phyloP scores from a whole-genome alignment of 805 yeast species.

The Ascoidea tarda region DNA sequence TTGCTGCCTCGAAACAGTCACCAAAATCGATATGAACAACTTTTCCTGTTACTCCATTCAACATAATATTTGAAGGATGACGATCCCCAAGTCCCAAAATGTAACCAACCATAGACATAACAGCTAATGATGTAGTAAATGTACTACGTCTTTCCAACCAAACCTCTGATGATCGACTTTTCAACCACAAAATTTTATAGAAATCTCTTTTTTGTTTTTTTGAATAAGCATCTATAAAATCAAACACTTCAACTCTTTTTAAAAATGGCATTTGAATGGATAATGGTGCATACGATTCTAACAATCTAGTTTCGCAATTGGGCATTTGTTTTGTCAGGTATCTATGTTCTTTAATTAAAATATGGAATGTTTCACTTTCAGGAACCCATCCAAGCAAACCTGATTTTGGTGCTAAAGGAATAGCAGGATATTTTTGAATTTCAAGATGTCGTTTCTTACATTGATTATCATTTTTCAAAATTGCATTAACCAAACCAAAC shows the following conservation, averaged over 20 bases:
- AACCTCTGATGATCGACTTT: constrained; percentile 89
- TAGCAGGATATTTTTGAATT: constrained; percentile 84
- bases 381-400: constrained; percentile 97
- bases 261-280: constrained; percentile 79
- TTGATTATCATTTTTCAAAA: constrained; percentile 81
- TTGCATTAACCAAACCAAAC: constrained; percentile 87
- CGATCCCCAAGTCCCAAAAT: constrained; percentile 95
- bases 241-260: constrained; percentile 93
- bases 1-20: constrained; percentile 98
- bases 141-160: constrained; percentile 97
- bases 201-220: constrained; percentile 73
- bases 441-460: constrained; percentile 92
- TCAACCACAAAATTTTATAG: constrained; percentile 91
- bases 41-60: constrained; percentile 88
- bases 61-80: constrained; percentile 94
- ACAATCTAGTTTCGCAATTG: constrained; percentile 88
- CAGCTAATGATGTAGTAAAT: constrained; percentile 90
- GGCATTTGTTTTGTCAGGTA: constrained; percentile 80
- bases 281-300: constrained; percentile 95
- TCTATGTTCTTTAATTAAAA: constrained; percentile 79
- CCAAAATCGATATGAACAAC: constrained; percentile 97
- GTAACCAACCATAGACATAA: constrained; percentile 98
- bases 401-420: constrained; percentile 93
- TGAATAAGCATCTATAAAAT: constrained; percentile 89
- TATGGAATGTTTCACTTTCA: constrained; percentile 93